Base-by-base conservation (phyloP, 2,329 filamentous ascomycete species). In the Aureobasidium subglaciale region DNA sequence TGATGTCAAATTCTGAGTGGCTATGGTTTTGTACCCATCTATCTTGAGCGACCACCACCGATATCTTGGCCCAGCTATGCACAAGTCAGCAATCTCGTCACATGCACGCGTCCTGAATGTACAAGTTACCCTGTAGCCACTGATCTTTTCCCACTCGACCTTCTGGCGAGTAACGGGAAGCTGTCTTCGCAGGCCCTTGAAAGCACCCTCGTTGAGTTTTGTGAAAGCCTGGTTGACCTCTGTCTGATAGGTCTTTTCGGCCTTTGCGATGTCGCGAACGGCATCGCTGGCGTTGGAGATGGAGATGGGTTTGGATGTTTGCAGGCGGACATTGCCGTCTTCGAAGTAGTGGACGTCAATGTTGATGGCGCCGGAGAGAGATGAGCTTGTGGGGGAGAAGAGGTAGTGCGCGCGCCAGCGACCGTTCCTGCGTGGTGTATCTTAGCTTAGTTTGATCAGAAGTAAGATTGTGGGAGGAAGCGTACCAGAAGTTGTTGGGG, bases 271-370 rank as follows among this genome's bases (percentile, higher is more conserved):
- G 69, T 90, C 86, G 71, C 83, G 85, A 61, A 87, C 78, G 43
- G 97, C 81, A 32, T 85, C 87, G 0, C 81, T 79, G 7, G 84
- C 85, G 2, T 80, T 82, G 70, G 8, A 81, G 3, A 81, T 70
- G 1, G 78, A 78, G 11, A 92, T 70, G 10, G 86, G 77, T 75
- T 96, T 96, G 66, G 82, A 86, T n/a, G 93, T 96, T 60, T 92
- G 79, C 58, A 99, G 81, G 2, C 93, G 87, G 57, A 99, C 93
- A 68, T 99, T 99, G 60, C 93, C 93, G 69, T 99, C 95, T 75
- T 99, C 93, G 76, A 99, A 99, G 79, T 99, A 99, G 78, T 99
- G 93, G 50, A 99, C 92, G 64, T 97, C 91, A 54, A 96, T 88
- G 71, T 92, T 90, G 72, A 97, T 85, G 58, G 79, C 84, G 64